Evolutionary conservation across 148 eudicot species (phyloP).

Genomic region (Drosera capensis): DNA sequence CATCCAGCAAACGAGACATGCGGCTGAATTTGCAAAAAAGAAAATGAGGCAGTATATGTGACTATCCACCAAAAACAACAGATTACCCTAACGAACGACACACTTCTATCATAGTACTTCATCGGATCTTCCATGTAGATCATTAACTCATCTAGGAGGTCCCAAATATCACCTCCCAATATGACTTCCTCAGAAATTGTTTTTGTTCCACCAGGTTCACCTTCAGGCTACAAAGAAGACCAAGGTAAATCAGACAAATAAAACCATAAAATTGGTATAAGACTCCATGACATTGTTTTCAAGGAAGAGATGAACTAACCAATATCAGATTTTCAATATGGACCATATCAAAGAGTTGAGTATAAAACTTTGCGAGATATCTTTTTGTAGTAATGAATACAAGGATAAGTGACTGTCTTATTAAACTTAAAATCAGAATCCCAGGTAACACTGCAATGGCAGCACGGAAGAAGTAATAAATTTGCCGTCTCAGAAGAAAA

Average conservation of each 20-base stretch:
- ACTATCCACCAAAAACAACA: too few species aligned
- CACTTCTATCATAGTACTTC: constrained; percentile 73
- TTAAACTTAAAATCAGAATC: constrained; percentile 62
- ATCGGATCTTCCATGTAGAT: constrained; percentile 82
- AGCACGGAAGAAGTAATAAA: constrained; percentile 64
- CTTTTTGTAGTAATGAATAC: constrained; percentile 53
- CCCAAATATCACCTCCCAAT: constrained; percentile 97
- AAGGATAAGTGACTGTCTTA: constrained; percentile 70
- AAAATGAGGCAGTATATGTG: too few species aligned
- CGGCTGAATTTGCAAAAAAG: background rate
- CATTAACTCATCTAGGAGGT: constrained; percentile 88
- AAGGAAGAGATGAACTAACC: constrained; percentile 28
- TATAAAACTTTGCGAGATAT: constrained; percentile 60
- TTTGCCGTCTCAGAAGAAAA: constrained; percentile 76
- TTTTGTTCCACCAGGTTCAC: constrained; percentile 56
- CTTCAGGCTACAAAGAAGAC: constrained; percentile 41
- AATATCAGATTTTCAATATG: constrained; percentile 69
- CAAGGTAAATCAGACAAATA: constrained; percentile 13
- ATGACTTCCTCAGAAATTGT: constrained; percentile 75
- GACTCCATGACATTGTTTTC: background rate
- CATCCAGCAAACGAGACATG: constrained; percentile 1
- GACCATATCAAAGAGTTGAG: constrained; percentile 75
- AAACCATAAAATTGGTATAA: background rate
- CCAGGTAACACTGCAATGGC: constrained; percentile 70
- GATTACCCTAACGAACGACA: constrained; percentile 77